These are phyloP conservation scores for Ceratobasidium theobromae DNA, from an alignment of 1,284 basidiomycete genomes.

Conservation along the genomic window DNA sequence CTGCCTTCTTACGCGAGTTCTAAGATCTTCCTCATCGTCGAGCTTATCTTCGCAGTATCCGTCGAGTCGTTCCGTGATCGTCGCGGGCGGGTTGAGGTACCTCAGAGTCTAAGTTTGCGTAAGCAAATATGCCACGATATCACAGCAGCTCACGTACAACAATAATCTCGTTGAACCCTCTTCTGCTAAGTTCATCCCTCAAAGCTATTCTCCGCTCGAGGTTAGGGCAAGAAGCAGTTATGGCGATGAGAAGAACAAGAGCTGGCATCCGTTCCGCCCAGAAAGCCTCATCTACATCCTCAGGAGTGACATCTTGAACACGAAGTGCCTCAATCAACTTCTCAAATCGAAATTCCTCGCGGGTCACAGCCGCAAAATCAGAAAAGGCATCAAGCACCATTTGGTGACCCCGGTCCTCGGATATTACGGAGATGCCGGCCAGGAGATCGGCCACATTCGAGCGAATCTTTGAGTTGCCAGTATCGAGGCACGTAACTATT, in stretches of 20 bases:
- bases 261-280: slow-evolving; percentile 82
- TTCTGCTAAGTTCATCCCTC: slow-evolving; percentile 75
- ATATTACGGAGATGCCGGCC: slow-evolving; percentile 79
- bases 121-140: background rate
- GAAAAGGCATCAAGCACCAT: slow-evolving; percentile 76
- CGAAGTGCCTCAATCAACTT: slow-evolving; percentile 67
- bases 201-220: slow-evolving; percentile 77
- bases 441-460: slow-evolving; percentile 75
- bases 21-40: slow-evolving; percentile 83
- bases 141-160: slow-evolving; percentile 58
- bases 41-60: slow-evolving; percentile 86
- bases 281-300: slow-evolving; percentile 56
- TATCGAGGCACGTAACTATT: slow-evolving; percentile 69
- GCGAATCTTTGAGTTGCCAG: slow-evolving; percentile 65
- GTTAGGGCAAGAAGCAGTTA: slow-evolving; percentile 74
- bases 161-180: slow-evolving; percentile 81
- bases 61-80: slow-evolving; percentile 70
- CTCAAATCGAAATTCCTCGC: slow-evolving; percentile 80
- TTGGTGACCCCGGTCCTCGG: slow-evolving; percentile 68
- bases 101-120: slow-evolving; percentile 58
- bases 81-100: slow-evolving; percentile 75
- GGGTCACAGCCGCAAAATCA: slow-evolving; percentile 70
- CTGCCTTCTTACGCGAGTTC: slow-evolving; percentile 48
- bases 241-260: slow-evolving; percentile 78
- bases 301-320: slow-evolving; percentile 48